phyloP scores from a whole-genome alignment of 371 early-diverging fungal genomes.

The Fennellomyces sp. region DNA sequence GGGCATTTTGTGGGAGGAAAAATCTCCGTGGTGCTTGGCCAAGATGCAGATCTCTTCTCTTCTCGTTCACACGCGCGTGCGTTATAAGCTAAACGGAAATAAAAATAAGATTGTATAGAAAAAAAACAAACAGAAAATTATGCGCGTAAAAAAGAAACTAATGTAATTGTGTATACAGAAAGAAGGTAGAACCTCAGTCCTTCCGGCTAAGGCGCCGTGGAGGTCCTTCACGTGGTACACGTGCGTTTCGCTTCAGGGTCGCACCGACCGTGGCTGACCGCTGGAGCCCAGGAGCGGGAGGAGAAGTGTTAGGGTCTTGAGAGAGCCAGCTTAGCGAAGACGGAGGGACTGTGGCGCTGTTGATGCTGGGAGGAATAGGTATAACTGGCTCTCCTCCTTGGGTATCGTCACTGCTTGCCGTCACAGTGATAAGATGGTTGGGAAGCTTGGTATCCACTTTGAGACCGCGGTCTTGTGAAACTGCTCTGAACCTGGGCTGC shows the following conservation, averaged over 20 bases:
- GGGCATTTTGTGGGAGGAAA: neutral
- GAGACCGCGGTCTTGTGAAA: slow-evolving; percentile 40
- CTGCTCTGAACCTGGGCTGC: slow-evolving; percentile 25
- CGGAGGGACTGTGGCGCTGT: slow-evolving; percentile 37
- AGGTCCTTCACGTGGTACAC: slow-evolving; percentile 3
- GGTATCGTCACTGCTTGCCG: neutral
- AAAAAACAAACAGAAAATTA: no score
- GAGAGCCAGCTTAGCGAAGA: slow-evolving; percentile 30
- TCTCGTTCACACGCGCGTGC: no score
- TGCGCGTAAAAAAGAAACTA: no score
- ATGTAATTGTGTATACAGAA: neutral
- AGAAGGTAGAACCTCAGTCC: neutral
- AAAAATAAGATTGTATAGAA: no score
- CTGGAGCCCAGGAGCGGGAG: slow-evolving; percentile 11
- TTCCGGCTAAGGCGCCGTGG: neutral
- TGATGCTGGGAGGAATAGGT: slow-evolving; percentile 14
- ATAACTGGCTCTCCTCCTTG: neutral
- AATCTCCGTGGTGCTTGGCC: neutral
- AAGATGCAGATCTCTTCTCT: no score
- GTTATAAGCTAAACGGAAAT: no score
- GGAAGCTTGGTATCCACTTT: slow-evolving; percentile 32
- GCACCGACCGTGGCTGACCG: slow-evolving; percentile 15
- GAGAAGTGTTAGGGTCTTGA: slow-evolving; percentile 23
- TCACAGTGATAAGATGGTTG: slow-evolving; percentile 1
- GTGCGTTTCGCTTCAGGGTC: slow-evolving; percentile 6